Conservation (phyloP, 192 early-diverging fungal species). For the Lobosporangium transversale region DNA sequence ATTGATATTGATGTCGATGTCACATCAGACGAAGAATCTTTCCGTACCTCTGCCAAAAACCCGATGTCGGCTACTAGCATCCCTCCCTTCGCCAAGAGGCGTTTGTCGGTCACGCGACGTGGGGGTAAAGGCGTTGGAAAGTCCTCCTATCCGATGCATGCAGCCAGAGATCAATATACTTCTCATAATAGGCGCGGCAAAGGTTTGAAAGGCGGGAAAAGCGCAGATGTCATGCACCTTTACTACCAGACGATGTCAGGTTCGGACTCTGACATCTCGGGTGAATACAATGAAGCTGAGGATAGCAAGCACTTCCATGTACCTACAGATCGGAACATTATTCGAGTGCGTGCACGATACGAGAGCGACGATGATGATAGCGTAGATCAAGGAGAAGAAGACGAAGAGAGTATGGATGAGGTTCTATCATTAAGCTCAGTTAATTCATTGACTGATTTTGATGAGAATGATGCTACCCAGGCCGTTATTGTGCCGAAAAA, state of each 20-base stretch:
- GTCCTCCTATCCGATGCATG: constrained; percentile 20
- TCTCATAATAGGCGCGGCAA: constrained; percentile 21
- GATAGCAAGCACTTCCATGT: neutral
- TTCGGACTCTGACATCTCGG: constrained; percentile 30
- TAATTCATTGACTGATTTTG: constrained; percentile 21
- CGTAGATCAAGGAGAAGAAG: no score
- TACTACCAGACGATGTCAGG: constrained; percentile 8
- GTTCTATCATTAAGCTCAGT: constrained; percentile 14
- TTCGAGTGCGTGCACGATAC: constrained; percentile 10
- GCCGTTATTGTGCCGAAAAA: no score
- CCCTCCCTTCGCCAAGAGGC: constrained; percentile 17
- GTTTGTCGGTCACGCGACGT: constrained; percentile 18
- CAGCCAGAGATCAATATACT: neutral
- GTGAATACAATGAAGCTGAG: neutral
- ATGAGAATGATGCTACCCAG: constrained; percentile 1
- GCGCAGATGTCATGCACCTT: constrained; percentile 11
- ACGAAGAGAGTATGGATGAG: neutral
- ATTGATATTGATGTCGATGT: no score
- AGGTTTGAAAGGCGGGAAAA: constrained; percentile 32
- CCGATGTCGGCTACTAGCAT: constrained; percentile 27
- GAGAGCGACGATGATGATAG: constrained; percentile 15
- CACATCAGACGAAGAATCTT: no score
- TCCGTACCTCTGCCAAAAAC: constrained; percentile 34
- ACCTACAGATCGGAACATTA: neutral
- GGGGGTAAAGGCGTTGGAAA: constrained; percentile 44